A percentile compares a stretch with the other conserved stretches of the same genome.
These are phyloP conservation scores for Diatrype stigma DNA, from an alignment of 2,329 filamentous ascomycete genomes.

Conservation along the genomic window DNA sequence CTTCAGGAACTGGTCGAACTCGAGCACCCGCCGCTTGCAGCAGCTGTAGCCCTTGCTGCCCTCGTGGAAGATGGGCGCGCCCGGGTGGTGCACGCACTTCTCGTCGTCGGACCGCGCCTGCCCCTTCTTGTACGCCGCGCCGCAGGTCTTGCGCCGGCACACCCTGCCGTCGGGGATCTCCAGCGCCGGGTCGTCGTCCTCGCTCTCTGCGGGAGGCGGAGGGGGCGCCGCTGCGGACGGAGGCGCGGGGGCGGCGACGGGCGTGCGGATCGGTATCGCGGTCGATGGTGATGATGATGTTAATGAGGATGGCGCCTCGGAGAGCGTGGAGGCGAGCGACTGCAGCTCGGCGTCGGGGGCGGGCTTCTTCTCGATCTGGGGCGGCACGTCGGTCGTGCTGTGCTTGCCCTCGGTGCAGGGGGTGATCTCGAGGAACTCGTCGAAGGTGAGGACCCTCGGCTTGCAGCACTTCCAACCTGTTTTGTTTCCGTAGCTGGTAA, in stretches of 20 bases:
- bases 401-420: conserved; percentile 93
- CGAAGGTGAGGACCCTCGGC: conserved; percentile 90
- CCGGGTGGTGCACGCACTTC: conserved; percentile 83
- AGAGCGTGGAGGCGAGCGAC: conserved; percentile 39
- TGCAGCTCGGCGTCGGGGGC: conserved; percentile 31
- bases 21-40: conserved; percentile 90
- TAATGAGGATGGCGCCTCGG: conserved; percentile 33
- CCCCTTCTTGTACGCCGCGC: conserved; percentile 58
- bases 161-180: conserved; percentile 69
- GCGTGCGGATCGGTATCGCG: conserved; percentile 34
- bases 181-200: conserved; percentile 77
- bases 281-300: too few species aligned
- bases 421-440: conserved; percentile 90
- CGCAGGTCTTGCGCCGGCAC: conserved; percentile 77
- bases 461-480: conserved; percentile 99
- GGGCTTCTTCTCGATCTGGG: conserved; percentile 56
- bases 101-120: conserved; percentile 59
- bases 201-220: conserved; percentile 69
- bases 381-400: conserved; percentile 74
- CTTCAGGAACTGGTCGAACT: conserved; percentile 98
- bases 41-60: conserved; percentile 97
- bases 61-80: conserved; percentile 91
- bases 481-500: background rate
- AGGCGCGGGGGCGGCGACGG: conserved; percentile 40
- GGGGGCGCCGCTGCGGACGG: conserved; percentile 54